Conservation (phyloP, 805 yeast species). For the Jamesozyma hellenica region DNA sequence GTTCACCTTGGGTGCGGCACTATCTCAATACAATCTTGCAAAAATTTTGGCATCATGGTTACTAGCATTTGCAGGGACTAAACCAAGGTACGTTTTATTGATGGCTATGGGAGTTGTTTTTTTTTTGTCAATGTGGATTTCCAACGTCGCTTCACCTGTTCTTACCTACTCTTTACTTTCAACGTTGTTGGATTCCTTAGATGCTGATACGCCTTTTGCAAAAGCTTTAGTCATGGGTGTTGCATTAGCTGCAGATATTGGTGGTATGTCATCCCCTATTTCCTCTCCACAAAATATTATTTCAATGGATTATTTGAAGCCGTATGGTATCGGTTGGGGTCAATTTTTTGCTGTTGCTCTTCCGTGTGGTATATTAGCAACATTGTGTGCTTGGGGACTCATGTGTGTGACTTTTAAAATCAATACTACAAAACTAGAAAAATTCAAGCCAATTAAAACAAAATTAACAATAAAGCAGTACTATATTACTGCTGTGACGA, state of each 20-base stretch:
- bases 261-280: slow-evolving; percentile 95
- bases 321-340: slow-evolving; percentile 65
- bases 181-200: slow-evolving; percentile 72
- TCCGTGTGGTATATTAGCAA: slow-evolving; percentile 61
- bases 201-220: slow-evolving; percentile 67
- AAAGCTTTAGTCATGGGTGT: slow-evolving; percentile 81
- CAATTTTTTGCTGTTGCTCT: slow-evolving; percentile 85
- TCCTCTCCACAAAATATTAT: slow-evolving; percentile 94
- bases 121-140: slow-evolving; percentile 87
- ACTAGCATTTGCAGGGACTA: slow-evolving; percentile 68
- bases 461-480: slow-evolving; percentile 61
- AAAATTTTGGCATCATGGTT: slow-evolving; percentile 81
- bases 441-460: slow-evolving; percentile 47
- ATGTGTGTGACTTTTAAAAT: slow-evolving; percentile 47
- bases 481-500: slow-evolving; percentile 58
- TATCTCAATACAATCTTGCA: slow-evolving; percentile 83
- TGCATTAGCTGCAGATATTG: slow-evolving; percentile 84
- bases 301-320: slow-evolving; percentile 73
- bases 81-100: slow-evolving; percentile 66
- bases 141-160: slow-evolving; percentile 95
- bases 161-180: slow-evolving; percentile 79
- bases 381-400: slow-evolving; percentile 62
- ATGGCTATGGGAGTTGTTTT: slow-evolving; percentile 79
- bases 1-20: slow-evolving; percentile 85
- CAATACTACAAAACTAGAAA: slow-evolving; percentile 36